Base-by-base conservation (phyloP, 805 yeast genomes). In the Wickerhamomyces queroliae region DNA sequence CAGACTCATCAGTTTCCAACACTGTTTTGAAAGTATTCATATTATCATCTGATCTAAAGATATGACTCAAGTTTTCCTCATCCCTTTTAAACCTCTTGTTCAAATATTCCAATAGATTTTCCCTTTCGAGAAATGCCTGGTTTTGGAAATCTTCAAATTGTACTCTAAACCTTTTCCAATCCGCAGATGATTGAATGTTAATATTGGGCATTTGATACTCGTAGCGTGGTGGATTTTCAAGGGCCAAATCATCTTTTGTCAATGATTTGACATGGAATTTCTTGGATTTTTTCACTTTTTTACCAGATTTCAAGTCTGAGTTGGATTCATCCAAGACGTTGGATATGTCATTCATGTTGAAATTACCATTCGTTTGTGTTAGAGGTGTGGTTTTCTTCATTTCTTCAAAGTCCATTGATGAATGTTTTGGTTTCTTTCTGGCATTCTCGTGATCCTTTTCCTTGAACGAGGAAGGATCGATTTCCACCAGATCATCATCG, bases 201-300 rank as follows among this genome's bases (percentile, higher is more conserved):
- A 11, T 8, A 23, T 23, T 11, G 25, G 25, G 16, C 21, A 3
- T 28, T 28, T 13, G 17, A 9, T 17, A 7, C 17, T 17, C 11
- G 10, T 3, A 28, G 10, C 9, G 12, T 17, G 7, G 20, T 17
- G 15, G 8, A 13, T 28, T 16, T 16, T 16, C 13, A 10, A 16
- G 9, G 3, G 20, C 31, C 20, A 28, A 28, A 19, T 17, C 17
- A 17, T 28, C 53, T 53, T 35, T 56, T 62, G 42, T 66, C 16
- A 28, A 12, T n/a, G 4, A 7, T 12, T 11, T 12, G 13, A 17
- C 19, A 12, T 24, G 12, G 5, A 10, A 24, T 17, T 21, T 15
- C 16, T 13, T 32, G 16, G 10, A 4, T 22, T 25, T 27, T 9
- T 20, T 24, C 33, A 23, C 11, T 15, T 10, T 13, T 8, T 29